Conservation (phyloP, 257 asterid species). For the Plantago major region DNA sequence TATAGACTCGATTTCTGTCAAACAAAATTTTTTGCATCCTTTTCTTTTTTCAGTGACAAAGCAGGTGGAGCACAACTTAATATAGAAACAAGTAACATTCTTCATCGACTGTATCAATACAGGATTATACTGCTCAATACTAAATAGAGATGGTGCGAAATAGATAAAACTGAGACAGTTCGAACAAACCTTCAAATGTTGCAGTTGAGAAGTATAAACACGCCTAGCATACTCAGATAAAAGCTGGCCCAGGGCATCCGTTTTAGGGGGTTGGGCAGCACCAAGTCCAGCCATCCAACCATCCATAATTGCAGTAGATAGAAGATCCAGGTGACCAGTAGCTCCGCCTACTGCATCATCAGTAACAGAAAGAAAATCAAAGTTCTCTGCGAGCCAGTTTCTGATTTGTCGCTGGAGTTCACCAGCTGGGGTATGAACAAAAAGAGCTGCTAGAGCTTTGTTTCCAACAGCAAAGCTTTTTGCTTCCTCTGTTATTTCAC, state of each 20-base stretch:
- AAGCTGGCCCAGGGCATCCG: conserved; percentile 99
- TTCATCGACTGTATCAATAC: too few species aligned
- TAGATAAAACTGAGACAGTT: conserved; percentile 7
- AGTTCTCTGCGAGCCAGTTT: conserved; percentile 95
- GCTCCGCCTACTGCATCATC: conserved; percentile 80
- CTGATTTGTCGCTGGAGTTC: conserved; percentile 98
- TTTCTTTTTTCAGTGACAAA: conserved; percentile 2
- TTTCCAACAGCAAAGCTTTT: conserved; percentile 79
- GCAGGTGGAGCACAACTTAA: neutral
- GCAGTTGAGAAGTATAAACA: conserved; percentile 87
- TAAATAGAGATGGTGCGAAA: conserved; percentile 6
- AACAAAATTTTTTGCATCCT: neutral
- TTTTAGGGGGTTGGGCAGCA: conserved; percentile 82
- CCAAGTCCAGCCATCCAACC: conserved; percentile 99
- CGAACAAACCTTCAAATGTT: conserved; percentile 73
- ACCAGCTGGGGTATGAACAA: conserved; percentile 99
- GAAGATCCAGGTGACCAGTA: conserved; percentile 93
- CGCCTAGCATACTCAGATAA: conserved; percentile 89
- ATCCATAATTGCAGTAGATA: conserved; percentile 98
- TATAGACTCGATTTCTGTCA: conserved; percentile 2
- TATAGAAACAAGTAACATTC: conserved; percentile 1
- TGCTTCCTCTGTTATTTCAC: conserved; percentile 98
- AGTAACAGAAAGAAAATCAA: conserved; percentile 83
- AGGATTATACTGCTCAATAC: neutral
- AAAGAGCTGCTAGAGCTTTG: conserved; percentile 87